Evolutionary conservation across 2,329 filamentous ascomycete genomes (phyloP).

Genomic region (Hymenotorrendiella dingleyae): DNA sequence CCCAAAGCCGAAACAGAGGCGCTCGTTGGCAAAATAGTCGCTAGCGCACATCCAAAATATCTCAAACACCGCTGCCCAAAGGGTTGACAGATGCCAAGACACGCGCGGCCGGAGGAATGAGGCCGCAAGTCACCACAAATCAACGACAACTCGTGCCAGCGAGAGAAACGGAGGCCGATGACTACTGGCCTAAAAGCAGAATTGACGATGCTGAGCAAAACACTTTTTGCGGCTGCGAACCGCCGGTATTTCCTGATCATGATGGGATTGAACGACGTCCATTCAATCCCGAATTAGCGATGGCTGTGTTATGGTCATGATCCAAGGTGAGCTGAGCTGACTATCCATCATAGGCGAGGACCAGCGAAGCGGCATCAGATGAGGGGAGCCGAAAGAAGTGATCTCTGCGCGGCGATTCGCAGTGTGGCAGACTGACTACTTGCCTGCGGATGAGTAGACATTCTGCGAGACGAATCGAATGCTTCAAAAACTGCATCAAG

Average conservation of each 20-base stretch:
- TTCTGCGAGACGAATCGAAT: too few relatives aligned
- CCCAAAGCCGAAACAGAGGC: slow-evolving; percentile 16
- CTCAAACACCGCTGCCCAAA: slow-evolving; percentile 20
- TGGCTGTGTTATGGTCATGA: not conserved
- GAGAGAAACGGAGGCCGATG: not conserved
- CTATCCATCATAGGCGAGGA: too few relatives aligned
- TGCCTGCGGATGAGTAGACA: too few relatives aligned
- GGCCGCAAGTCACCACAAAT: not conserved
- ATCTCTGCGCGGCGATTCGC: too few relatives aligned
- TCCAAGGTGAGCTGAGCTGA: too few relatives aligned
- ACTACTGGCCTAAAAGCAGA: not conserved
- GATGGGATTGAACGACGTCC: too few relatives aligned
- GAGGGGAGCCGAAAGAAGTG: too few relatives aligned
- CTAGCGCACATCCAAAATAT: slow-evolving; percentile 14
- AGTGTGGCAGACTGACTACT: too few relatives aligned
- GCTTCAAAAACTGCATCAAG: too few relatives aligned
- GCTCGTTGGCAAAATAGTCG: slow-evolving; percentile 10
- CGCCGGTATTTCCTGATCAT: too few relatives aligned
- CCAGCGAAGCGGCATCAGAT: too few relatives aligned
- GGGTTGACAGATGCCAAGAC: slow-evolving; percentile 7
- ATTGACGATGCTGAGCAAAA: not conserved
- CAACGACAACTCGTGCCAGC: not conserved
- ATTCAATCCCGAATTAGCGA: too few relatives aligned
- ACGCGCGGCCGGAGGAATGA: slow-evolving; percentile 2
- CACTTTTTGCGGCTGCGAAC: not conserved